Evolutionary conservation across 169 alveolate species (phyloP).

Genomic region (Perkinsus olseni): DNA sequence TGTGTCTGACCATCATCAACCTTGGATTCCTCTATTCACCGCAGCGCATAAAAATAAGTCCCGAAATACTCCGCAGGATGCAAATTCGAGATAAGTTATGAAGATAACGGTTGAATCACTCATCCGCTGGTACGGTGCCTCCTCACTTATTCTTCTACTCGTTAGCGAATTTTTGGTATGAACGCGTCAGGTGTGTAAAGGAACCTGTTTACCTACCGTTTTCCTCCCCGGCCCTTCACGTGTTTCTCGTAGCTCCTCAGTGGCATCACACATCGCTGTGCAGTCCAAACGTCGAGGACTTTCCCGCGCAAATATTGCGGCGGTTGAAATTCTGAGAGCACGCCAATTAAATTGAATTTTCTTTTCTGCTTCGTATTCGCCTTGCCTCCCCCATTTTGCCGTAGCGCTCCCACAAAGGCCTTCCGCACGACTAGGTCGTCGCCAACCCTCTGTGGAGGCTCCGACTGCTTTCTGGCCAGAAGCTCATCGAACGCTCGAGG

Average conservation of each 20-base stretch:
- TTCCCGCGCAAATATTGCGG: background rate
- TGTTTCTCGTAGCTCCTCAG: background rate
- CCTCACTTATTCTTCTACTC: too few relatives aligned
- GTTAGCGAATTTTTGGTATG: too few relatives aligned
- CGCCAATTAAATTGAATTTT: background rate
- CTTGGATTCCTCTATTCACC: too few relatives aligned
- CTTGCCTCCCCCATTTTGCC: background rate
- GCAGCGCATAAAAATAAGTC: too few relatives aligned
- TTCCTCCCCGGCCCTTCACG: background rate
- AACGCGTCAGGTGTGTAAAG: too few relatives aligned
- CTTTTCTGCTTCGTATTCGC: background rate
- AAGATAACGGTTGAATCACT: too few relatives aligned
- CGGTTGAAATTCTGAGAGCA: background rate
- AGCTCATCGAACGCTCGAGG: background rate
- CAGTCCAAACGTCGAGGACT: background rate
- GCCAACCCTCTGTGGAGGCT: background rate
- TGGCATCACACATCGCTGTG: background rate
- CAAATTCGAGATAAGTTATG: too few relatives aligned
- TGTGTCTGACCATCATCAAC: too few relatives aligned
- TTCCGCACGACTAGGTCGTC: background rate
- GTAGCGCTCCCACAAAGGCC: background rate
- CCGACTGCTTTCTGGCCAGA: background rate
- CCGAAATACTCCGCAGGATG: too few relatives aligned
- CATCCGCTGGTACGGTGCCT: too few relatives aligned
- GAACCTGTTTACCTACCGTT: too few relatives aligned